phyloP scores from a whole-genome alignment of 2,329 filamentous ascomycete species.

The Xylariaceae sp. region DNA sequence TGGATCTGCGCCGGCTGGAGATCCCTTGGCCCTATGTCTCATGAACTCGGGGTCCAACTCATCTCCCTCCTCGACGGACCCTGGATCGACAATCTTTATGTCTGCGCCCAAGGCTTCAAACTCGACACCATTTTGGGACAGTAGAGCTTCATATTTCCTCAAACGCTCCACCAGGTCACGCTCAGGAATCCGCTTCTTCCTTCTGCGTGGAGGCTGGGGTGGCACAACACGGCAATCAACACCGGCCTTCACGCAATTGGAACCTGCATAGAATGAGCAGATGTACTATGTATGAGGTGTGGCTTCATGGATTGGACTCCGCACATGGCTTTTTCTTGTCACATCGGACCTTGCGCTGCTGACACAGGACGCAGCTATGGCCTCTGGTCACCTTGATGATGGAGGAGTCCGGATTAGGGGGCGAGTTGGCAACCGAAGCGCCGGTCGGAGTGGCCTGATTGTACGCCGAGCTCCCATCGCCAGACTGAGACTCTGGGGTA shows the following conservation, averaged over 20 bases:
- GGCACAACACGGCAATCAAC: constrained; percentile 58
- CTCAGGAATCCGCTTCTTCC: constrained; percentile 64
- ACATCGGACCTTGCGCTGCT: constrained; percentile 72
- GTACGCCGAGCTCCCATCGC: constrained; percentile 22
- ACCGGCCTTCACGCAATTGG: constrained; percentile 60
- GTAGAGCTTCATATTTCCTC: constrained; percentile 61
- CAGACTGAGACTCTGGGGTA: constrained; percentile 27
- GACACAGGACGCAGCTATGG: constrained; percentile 66
- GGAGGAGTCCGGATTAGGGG: constrained; percentile 35
- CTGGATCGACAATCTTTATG: constrained; percentile 34
- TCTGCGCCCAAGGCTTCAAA: constrained; percentile 63
- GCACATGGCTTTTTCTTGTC: constrained; percentile 66
- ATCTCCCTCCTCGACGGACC: constrained; percentile 46
- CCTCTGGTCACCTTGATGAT: constrained; percentile 53
- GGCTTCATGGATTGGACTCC: no score
- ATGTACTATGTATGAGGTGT: no score
- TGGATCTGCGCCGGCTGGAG: constrained; percentile 41
- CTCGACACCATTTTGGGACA: constrained; percentile 62
- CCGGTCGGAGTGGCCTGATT: constrained; percentile 24
- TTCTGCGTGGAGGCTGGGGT: constrained; percentile 51
- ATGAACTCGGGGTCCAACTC: constrained; percentile 54
- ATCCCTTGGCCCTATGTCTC: constrained; percentile 43
- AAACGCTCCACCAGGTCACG: constrained; percentile 67
- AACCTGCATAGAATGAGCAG: constrained; percentile 12
- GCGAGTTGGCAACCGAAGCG: constrained; percentile 24